A percentile compares a stretch with the other conserved stretches of the same genome.
These are phyloP conservation scores for Thymus mandschuricus DNA, from an alignment of 257 asterid species.

Conservation along the genomic window DNA sequence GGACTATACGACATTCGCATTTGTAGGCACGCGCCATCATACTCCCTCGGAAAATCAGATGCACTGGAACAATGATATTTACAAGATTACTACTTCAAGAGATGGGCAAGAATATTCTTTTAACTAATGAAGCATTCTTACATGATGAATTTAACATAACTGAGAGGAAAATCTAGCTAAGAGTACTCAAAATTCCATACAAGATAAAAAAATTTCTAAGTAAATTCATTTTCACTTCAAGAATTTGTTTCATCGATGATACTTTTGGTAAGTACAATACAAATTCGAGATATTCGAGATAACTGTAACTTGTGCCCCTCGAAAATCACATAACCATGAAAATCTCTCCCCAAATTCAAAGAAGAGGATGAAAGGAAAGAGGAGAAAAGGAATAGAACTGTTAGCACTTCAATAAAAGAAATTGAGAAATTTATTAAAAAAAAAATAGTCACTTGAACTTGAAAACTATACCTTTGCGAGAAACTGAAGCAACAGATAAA, in stretches of 20 bases:
- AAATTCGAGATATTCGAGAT: too few relatives aligned
- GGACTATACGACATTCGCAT: constrained; percentile 98
- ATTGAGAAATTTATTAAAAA: constrained; percentile 23
- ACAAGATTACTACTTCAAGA: constrained; percentile 6
- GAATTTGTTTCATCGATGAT: constrained; percentile 1
- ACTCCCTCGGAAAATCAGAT: constrained; percentile 81
- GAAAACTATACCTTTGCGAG: constrained; percentile 52
- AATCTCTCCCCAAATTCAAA: constrained; percentile 15
- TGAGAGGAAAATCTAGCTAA: constrained; percentile 10
- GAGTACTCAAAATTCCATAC: background rate
- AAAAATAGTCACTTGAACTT: constrained; percentile 37
- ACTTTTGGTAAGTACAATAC: background rate
- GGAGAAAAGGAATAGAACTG: too few relatives aligned
- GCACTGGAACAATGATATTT: constrained; percentile 56
- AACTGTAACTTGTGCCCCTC: constrained; percentile 1
- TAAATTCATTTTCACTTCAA: constrained; percentile 5
- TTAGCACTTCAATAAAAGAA: background rate
- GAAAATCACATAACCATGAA: constrained; percentile 28
- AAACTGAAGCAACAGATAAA: constrained; percentile 56
- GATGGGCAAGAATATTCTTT: constrained; percentile 5
- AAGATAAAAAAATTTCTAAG: background rate
- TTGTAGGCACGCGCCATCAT: constrained; percentile 92
- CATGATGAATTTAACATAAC: background rate
- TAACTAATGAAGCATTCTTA: constrained; percentile 14
- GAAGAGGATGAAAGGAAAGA: background rate